These are phyloP conservation scores for Paraphaeosphaeria minitans DNA, from an alignment of 2,329 filamentous ascomycete genomes.

Conservation along the genomic window DNA sequence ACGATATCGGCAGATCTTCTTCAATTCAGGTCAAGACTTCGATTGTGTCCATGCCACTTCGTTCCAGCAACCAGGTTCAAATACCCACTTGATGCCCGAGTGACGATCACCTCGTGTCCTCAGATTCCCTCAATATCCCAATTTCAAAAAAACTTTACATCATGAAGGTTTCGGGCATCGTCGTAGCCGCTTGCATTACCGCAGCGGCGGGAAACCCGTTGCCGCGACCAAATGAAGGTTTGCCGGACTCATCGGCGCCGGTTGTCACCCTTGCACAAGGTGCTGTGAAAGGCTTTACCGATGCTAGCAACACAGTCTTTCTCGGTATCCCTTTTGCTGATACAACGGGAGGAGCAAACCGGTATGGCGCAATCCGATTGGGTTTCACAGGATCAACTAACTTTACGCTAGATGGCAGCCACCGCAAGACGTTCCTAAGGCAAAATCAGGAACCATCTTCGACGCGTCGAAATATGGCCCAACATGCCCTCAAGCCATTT, in stretches of 20 bases:
- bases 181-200: conserved; percentile 13
- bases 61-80: not conserved
- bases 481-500: conserved; percentile 32
- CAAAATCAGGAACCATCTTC: conserved; percentile 18
- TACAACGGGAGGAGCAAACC: conserved; percentile 29
- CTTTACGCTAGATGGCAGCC: conserved; percentile 24
- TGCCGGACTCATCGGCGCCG: conserved; percentile 14
- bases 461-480: conserved; percentile 28
- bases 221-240: conserved; percentile 6
- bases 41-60: not conserved
- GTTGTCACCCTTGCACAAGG: conserved; percentile 21
- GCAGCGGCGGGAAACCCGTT: conserved; percentile 14
- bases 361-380: conserved; percentile 14
- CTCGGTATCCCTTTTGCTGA: conserved; percentile 32
- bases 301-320: conserved; percentile 29
- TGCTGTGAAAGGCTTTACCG: conserved; percentile 25
- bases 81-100: conserved; percentile 1
- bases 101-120: not conserved
- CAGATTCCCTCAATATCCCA: not conserved
- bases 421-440: conserved; percentile 20
- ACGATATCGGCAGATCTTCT: not conserved
- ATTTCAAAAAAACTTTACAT: not conserved
- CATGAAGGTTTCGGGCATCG: conserved; percentile 17
- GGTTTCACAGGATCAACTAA: not conserved
- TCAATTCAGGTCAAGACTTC: not conserved